Evolutionary conservation across 768 basidiomycete species (phyloP).

Genomic region (Russula dissimulans): DNA sequence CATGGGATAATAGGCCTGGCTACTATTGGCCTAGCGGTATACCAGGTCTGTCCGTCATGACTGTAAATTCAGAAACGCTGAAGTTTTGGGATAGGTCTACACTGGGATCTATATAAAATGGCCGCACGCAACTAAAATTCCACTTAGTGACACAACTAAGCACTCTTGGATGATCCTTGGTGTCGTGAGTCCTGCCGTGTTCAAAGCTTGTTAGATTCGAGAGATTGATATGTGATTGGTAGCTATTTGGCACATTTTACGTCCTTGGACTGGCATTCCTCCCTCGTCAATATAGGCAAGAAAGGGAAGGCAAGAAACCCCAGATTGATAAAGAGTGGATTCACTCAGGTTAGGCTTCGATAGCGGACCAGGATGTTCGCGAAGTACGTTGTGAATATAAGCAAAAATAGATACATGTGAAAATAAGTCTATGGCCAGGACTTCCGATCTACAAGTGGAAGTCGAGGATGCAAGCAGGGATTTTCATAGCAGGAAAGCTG

Average conservation of each 20-base stretch:
- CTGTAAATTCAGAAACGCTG: background rate
- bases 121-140: background rate
- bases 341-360: background rate
- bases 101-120: conserved; percentile 2
- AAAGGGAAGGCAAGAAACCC: background rate
- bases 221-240: too few relatives aligned
- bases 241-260: too few relatives aligned
- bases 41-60: conserved; percentile 19
- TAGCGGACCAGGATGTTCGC: background rate
- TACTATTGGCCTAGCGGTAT: conserved; percentile 39
- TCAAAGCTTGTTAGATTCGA: too few relatives aligned
- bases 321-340: background rate
- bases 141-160: too few relatives aligned
- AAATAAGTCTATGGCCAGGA: background rate
- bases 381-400: background rate
- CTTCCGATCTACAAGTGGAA: conserved; percentile 3
- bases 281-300: too few relatives aligned
- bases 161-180: too few relatives aligned
- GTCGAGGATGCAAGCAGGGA: background rate
- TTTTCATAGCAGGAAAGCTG: background rate
- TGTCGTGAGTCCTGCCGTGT: too few relatives aligned
- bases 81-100: background rate
- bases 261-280: too few relatives aligned
- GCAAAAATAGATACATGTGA: conserved; percentile 1
- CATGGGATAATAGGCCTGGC: conserved; percentile 24